Conservation (phyloP, 805 yeast species). For the Ogataea thermomethanolica region DNA sequence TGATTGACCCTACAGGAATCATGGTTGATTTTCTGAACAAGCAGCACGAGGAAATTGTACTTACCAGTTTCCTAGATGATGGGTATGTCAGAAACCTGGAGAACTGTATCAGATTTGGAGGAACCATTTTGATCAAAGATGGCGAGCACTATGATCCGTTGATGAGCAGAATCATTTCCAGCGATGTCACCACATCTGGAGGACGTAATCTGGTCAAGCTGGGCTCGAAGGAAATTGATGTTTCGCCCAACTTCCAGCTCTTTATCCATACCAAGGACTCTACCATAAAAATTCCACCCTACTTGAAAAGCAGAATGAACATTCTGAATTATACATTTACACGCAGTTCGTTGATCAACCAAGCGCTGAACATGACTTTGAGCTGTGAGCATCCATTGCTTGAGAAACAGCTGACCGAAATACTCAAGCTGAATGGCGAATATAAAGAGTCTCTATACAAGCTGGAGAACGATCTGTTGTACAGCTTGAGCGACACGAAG, state of each 20-base stretch:
- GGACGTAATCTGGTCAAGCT: constrained; percentile 62
- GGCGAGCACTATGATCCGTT: constrained; percentile 81
- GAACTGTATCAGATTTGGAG: constrained; percentile 82
- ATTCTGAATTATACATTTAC: constrained; percentile 74
- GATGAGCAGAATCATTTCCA: constrained; percentile 55
- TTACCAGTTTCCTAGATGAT: constrained; percentile 70
- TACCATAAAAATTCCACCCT: constrained; percentile 43
- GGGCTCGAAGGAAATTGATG: constrained; percentile 64
- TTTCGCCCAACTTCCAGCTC: constrained; percentile 59
- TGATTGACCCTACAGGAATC: constrained; percentile 70
- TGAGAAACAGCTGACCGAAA: constrained; percentile 51
- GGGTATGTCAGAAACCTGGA: constrained; percentile 68
- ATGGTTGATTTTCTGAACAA: constrained; percentile 40
- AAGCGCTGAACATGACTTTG: constrained; percentile 56
- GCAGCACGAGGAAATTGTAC: constrained; percentile 38
- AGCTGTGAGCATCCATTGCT: constrained; percentile 60
- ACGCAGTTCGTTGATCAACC: constrained; percentile 57
- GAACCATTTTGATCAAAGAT: constrained; percentile 65
- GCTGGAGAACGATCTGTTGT: constrained; percentile 58
- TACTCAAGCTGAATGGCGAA: constrained; percentile 55
- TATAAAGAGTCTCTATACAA: constrained; percentile 50
- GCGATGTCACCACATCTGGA: constrained; percentile 62
- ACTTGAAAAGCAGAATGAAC: constrained; percentile 58
- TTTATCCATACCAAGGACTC: constrained; percentile 61
- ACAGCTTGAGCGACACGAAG: constrained; percentile 50